Conservation (phyloP, 2,329 filamentous ascomycete genomes). For the Penicillium sumatraense region DNA sequence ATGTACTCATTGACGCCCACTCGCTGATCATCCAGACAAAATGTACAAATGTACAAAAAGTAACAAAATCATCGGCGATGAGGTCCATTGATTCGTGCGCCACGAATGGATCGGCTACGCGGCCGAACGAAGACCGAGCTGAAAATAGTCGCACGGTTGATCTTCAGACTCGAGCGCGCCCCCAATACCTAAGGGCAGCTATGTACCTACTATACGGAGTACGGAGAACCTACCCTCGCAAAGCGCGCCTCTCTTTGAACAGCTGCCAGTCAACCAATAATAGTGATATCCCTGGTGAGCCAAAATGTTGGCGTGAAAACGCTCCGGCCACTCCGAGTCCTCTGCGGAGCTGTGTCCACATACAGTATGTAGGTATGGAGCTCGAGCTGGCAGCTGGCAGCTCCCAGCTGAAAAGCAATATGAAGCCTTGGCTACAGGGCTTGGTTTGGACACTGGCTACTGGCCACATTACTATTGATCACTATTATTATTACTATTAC, state of each 20-base stretch:
- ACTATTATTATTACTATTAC: background rate
- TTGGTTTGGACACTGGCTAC: background rate
- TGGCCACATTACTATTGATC: no score
- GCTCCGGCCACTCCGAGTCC: no score
- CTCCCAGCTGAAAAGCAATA: background rate
- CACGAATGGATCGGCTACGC: conserved; percentile 10
- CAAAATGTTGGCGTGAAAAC: background rate
- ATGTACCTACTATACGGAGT: no score
- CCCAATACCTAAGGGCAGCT: background rate
- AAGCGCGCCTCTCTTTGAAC: background rate
- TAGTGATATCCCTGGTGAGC: background rate
- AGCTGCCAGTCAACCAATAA: background rate
- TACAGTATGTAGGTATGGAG: no score
- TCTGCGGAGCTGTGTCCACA: background rate
- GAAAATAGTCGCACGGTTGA: conserved; percentile 12
- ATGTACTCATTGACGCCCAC: no score
- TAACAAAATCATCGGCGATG: conserved; percentile 9
- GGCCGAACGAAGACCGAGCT: conserved; percentile 11
- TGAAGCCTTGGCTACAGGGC: background rate
- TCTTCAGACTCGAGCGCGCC: conserved; percentile 1
- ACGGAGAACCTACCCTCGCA: no score
- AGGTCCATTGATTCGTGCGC: conserved; percentile 10
- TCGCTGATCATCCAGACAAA: no score
- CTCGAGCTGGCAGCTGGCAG: background rate
- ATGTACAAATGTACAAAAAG: background rate